Percentiles rank a stretch among this genome's conserved stretches.
phyloP scores from a whole-genome alignment of 192 early-diverging fungal species.

The Gorgonomyces haynaldii region DNA sequence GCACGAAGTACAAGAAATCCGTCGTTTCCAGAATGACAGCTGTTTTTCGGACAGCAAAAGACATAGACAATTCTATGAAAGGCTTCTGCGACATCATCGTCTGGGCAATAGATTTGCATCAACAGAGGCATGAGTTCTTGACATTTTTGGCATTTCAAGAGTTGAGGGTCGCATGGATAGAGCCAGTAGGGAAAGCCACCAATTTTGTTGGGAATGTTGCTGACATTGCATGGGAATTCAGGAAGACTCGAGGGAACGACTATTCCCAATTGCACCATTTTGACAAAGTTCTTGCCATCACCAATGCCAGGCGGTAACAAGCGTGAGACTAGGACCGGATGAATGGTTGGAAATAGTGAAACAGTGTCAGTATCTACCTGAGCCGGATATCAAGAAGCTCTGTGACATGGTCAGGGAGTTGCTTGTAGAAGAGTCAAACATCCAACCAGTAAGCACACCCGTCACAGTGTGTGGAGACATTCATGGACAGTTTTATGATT shows the following conservation, averaged over 20 bases:
- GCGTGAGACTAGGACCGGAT: slow-evolving; percentile 51
- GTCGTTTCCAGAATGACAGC: slow-evolving; percentile 49
- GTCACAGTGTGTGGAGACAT: slow-evolving; percentile 90
- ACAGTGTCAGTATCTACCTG: slow-evolving; percentile 86
- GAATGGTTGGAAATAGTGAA: slow-evolving; percentile 91
- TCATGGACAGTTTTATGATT: slow-evolving; percentile 95
- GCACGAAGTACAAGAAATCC: neutral
- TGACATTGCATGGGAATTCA: slow-evolving; percentile 1
- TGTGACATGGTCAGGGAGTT: slow-evolving; percentile 98
- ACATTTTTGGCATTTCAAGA: slow-evolving; percentile 33
- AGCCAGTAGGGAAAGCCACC: slow-evolving; percentile 83
- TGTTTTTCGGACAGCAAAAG: slow-evolving; percentile 82
- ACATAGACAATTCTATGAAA: slow-evolving; percentile 86
- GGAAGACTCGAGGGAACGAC: neutral
- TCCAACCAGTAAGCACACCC: slow-evolving; percentile 95
- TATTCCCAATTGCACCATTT: neutral
- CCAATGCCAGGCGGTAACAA: neutral
- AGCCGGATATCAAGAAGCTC: slow-evolving; percentile 91
- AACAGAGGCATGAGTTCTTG: slow-evolving; percentile 7
- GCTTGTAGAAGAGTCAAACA: slow-evolving; percentile 97
- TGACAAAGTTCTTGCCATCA: neutral
- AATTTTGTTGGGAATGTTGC: slow-evolving; percentile 70
- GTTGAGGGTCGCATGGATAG: slow-evolving; percentile 48
- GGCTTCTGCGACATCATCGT: slow-evolving; percentile 73
- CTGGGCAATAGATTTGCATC: slow-evolving; percentile 76